These are phyloP conservation scores for Fusarium sp. DNA, from an alignment of 2,329 filamentous ascomycete species.

Conservation along the genomic window DNA sequence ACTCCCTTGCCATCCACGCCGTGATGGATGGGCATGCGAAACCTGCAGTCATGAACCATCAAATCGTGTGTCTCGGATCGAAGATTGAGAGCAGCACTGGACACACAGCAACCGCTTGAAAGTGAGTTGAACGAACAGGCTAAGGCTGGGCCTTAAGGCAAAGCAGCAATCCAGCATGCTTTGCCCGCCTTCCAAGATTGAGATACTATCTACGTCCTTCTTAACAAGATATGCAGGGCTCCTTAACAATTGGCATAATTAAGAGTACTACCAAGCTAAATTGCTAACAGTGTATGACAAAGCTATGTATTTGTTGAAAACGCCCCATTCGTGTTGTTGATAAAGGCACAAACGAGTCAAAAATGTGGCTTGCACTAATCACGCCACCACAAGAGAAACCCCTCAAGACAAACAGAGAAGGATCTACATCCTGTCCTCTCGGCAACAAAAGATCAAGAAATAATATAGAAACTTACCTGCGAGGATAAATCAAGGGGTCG, in stretches of 20 bases:
- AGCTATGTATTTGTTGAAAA: fast-evolving
- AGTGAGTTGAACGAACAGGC: neutral
- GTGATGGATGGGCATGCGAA: neutral
- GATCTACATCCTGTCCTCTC: neutral
- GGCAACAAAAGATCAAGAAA: fast-evolving
- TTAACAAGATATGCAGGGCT: fast-evolving
- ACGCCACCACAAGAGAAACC: neutral
- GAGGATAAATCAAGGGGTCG: fast-evolving
- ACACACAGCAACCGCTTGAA: neutral
- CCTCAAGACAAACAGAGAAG: neutral
- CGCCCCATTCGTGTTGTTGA: neutral
- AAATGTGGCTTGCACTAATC: neutral
- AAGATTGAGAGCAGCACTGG: neutral
- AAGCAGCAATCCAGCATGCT: neutral
- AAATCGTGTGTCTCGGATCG: neutral
- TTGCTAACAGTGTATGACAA: fast-evolving
- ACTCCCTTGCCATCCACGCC: neutral
- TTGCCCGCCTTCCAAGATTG: neutral
- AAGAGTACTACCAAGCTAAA: fast-evolving
- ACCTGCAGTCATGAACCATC: neutral
- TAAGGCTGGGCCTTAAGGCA: fast-evolving
- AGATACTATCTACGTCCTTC: fast-evolving
- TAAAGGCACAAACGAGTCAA: fast-evolving
- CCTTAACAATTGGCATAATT: fast-evolving
- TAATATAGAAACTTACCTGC: too few relatives aligned